phyloP scores from a whole-genome alignment of 2,329 filamentous ascomycete genomes.

The Dactylellina sp. region DNA sequence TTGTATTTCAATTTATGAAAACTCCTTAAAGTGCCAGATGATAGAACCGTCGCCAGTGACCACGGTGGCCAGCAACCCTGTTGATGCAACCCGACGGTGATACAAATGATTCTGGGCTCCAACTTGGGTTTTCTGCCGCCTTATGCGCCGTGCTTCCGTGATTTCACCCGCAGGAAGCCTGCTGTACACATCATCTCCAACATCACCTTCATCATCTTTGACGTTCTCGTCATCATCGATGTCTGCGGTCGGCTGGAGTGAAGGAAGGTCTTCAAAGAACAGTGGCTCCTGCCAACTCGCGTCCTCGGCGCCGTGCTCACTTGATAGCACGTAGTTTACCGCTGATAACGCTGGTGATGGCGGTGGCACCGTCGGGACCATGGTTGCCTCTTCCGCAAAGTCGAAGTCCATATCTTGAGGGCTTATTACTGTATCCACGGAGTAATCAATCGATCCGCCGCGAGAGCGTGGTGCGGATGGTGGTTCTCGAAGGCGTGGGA shows the following conservation, averaged over 20 bases:
- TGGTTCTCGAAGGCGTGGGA: conserved; percentile 46
- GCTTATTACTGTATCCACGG: conserved; percentile 4
- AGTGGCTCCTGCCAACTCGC: conserved; percentile 15
- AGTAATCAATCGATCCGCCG: conserved; percentile 45
- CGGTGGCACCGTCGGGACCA: conserved; percentile 49
- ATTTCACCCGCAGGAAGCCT: conserved; percentile 43
- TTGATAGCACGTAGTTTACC: conserved; percentile 9
- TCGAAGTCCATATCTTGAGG: conserved; percentile 27
- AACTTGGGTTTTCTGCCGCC: conserved; percentile 32
- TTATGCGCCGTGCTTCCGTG: conserved; percentile 43
- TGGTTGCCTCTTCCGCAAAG: conserved; percentile 25
- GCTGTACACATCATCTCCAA: conserved; percentile 5
- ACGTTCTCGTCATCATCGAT: conserved; percentile 35
- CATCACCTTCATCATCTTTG: conserved; percentile 18
- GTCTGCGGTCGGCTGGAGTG: conserved; percentile 30
- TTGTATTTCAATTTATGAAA: conserved; percentile 14
- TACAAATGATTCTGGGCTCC: conserved; percentile 27
- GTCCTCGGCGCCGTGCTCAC: conserved; percentile 11
- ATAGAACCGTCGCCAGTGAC: conserved; percentile 50
- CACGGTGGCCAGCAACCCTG: conserved; percentile 48
- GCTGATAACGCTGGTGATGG: conserved; percentile 50
- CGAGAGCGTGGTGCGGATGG: conserved; percentile 29
- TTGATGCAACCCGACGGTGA: conserved; percentile 46
- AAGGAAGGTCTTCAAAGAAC: conserved; percentile 29
- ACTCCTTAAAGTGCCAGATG: conserved; percentile 55